phyloP scores from a whole-genome alignment of 2,329 filamentous ascomycete species.

The Ophiocordyceps camponoti-rufipedis region DNA sequence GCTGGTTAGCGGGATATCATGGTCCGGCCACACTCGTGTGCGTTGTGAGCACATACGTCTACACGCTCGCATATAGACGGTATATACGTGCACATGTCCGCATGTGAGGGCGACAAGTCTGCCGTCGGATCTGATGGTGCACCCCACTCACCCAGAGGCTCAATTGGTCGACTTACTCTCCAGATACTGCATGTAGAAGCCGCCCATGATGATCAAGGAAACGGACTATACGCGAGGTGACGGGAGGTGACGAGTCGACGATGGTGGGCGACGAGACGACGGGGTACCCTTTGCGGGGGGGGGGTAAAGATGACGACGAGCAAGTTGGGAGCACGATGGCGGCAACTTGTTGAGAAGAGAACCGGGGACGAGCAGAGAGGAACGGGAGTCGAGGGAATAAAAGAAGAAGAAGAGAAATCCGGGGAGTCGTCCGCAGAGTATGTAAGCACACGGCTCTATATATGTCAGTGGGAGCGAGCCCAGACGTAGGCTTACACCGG shows the following conservation, averaged over 20 bases:
- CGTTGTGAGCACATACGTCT: too few relatives aligned
- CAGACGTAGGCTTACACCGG: not conserved
- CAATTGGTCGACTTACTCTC: constrained; percentile 42
- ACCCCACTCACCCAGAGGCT: not conserved
- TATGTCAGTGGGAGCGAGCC: not conserved
- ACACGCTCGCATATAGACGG: too few relatives aligned
- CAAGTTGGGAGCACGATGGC: too few relatives aligned
- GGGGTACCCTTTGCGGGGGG: too few relatives aligned
- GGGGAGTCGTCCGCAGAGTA: not conserved
- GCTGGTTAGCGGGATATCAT: too few relatives aligned
- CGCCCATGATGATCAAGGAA: constrained; percentile 28
- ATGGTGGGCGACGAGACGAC: not conserved
- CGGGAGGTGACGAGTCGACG: not conserved
- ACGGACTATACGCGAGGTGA: too few relatives aligned
- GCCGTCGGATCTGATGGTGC: not conserved
- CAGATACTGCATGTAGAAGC: constrained; percentile 56
- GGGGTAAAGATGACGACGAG: too few relatives aligned
- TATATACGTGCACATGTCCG: not conserved
- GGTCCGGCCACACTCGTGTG: too few relatives aligned
- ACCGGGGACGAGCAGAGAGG: not conserved
- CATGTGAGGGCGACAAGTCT: not conserved
- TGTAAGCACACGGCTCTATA: not conserved
- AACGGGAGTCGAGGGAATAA: too few relatives aligned
- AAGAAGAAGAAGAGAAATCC: not conserved
- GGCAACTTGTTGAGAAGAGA: not conserved